These are phyloP conservation scores for Diaporthe amygdali DNA, from an alignment of 2,329 filamentous ascomycete species.

Conservation along the genomic window DNA sequence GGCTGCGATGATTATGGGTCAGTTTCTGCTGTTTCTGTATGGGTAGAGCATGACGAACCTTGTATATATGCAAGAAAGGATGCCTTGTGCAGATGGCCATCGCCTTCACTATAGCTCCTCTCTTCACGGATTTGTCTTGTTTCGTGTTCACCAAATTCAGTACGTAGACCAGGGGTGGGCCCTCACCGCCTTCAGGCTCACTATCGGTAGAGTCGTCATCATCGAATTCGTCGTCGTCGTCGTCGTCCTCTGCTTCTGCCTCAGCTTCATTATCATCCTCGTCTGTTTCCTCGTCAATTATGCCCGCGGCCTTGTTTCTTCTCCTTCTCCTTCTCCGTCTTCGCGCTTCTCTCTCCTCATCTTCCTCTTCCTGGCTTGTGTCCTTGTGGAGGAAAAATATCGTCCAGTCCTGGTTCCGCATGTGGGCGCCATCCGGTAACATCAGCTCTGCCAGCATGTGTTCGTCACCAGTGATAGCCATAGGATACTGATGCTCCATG, in stretches of 20 bases:
- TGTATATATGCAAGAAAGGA: constrained; percentile 98
- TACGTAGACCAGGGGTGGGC: constrained; percentile 93
- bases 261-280: constrained; percentile 54
- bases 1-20: constrained; percentile 60
- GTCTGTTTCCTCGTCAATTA: constrained; percentile 52
- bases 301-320: constrained; percentile 55
- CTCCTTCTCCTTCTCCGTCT: constrained; percentile 56
- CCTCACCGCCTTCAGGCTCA: constrained; percentile 76
- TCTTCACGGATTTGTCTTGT: constrained; percentile 89
- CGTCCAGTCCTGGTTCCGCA: constrained; percentile 96
- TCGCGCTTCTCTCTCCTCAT: constrained; percentile 66
- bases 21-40: constrained; percentile 23
- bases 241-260: constrained; percentile 49
- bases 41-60: constrained; percentile 55
- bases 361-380: constrained; percentile 81
- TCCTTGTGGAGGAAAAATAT: constrained; percentile 99
- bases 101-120: constrained; percentile 93
- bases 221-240: constrained; percentile 51
- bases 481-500: constrained; percentile 98
- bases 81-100: constrained; percentile 99
- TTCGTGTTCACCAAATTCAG: constrained; percentile 98
- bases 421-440: constrained; percentile 95
- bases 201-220: constrained; percentile 61
- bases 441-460: constrained; percentile 98
- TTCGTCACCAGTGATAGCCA: constrained; percentile 94